phyloP scores from a whole-genome alignment of 2,329 filamentous ascomycete genomes.

The Pseudogymnoascus sp. region DNA sequence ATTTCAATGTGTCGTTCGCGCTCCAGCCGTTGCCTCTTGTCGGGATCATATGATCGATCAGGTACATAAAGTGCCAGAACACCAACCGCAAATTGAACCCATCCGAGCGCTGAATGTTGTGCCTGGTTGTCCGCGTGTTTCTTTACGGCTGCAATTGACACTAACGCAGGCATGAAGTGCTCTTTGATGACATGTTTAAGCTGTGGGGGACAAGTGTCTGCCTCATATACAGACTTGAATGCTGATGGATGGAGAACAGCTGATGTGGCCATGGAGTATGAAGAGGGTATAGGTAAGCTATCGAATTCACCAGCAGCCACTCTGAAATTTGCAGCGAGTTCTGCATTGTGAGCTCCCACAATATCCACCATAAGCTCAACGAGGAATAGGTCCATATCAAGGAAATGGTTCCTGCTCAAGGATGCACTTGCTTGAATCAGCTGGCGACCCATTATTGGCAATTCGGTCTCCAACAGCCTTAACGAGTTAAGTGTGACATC shows the following conservation, averaged over 20 bases:
- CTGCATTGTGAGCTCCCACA: constrained; percentile 19
- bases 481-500: constrained; percentile 54
- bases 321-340: constrained; percentile 1
- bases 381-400: constrained; percentile 34
- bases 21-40: constrained; percentile 58
- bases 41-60: constrained; percentile 78
- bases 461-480: constrained; percentile 56
- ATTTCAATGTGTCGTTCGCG: constrained; percentile 51
- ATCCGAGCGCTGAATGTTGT: constrained; percentile 50
- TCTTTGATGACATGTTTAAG: constrained; percentile 23
- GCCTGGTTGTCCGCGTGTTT: constrained; percentile 23
- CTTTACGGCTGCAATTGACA: constrained; percentile 25
- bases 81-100: constrained; percentile 68
- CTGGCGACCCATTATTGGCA: constrained; percentile 53
- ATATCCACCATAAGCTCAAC: constrained; percentile 18
- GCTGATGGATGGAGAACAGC: not conserved
- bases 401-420: constrained; percentile 41
- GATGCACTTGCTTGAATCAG: constrained; percentile 19
- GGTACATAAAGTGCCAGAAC: constrained; percentile 77
- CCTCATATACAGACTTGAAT: not conserved
- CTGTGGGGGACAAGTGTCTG: constrained; percentile 8
- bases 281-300: not conserved
- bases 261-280: not conserved
- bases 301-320: not conserved
- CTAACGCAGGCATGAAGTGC: constrained; percentile 31